Base-by-base conservation (phyloP, 106 monocot genomes). In the Dendrobium chrysotoxum region DNA sequence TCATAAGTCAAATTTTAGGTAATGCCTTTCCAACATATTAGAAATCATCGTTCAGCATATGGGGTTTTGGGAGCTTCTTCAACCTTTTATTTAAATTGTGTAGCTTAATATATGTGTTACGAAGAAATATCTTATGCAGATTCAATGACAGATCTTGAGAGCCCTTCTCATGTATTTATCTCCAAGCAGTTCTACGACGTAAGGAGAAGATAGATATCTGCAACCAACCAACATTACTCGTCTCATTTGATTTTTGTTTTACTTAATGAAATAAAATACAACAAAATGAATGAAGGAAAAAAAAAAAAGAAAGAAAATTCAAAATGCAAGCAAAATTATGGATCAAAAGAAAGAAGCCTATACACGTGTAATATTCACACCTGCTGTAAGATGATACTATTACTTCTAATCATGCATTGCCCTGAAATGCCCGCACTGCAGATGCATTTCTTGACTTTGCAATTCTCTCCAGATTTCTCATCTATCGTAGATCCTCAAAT, bases 401-500 rank as follows among this genome's bases (percentile, higher is more conserved):
- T 31, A 31, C 86, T 78, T 47, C 75, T 45, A 39, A 68, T 87
- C 72, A 82, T 83, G 57, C 76, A 75, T 84, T 80, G 84, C n/a
- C 78, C 55, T 26, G 25, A 67, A 67, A 70, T 28, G 12, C 31
- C 70, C 70, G 35, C n/a, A 67, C 23, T 16, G 66, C 5, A 54
- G 80, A 44, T 21, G 53, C 58, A 72, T 78, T 79, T n/a, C 83
- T 80, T 28, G 79, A 46, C 80, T 13, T 88, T 90, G 31, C 80
- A 38, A 78, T 77, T 44, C 86, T 81, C 66, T 87, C 92, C 26
- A 88, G 30, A 80, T 81, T 89, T 78, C 77, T 84, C 76, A 86
- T 79, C 25, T 92, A 91, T 7, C 87, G 57, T 30, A 90, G 82
- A 72, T 91, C 91, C 15, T 90, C 90, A 80, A 93, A 90, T 20